Evolutionary conservation across 805 yeast species (phyloP).

Genomic region (Barnettozyma vustinii): DNA sequence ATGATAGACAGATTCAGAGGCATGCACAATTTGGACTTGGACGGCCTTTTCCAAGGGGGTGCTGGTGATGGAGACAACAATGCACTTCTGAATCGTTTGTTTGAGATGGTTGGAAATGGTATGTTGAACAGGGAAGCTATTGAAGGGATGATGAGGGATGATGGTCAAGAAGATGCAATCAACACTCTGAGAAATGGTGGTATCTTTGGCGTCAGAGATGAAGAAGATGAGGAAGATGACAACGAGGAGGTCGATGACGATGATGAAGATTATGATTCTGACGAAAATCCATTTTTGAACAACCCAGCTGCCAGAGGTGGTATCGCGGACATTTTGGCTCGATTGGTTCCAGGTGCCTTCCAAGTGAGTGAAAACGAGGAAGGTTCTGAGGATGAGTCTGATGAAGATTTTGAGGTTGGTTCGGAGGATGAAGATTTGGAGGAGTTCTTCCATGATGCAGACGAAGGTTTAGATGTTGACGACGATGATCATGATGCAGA

Average conservation of each 20-base stretch:
- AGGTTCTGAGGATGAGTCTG: neutral
- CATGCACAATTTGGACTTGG: neutral
- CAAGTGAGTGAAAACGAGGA: neutral
- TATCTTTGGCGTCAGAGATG: neutral
- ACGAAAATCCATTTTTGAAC: neutral
- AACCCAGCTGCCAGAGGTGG: neutral
- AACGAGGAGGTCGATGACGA: neutral
- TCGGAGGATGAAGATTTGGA: neutral
- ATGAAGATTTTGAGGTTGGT: neutral
- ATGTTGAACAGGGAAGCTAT: neutral
- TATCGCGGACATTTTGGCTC: neutral
- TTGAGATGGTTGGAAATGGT: neutral
- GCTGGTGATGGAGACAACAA: neutral
- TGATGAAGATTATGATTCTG: conserved; percentile 2
- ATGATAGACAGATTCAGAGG: neutral
- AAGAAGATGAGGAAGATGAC: conserved; percentile 1
- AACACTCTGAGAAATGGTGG: neutral
- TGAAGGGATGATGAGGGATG: neutral
- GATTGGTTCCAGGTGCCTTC: neutral
- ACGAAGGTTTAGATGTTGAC: neutral
- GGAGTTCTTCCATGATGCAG: neutral
- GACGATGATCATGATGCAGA: neutral
- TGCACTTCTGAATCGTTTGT: neutral
- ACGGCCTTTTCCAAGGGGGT: neutral
- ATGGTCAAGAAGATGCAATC: neutral